phyloP scores from a whole-genome alignment of 495 filamentous ascomycete species.

The Hyaloscypha variabilis region DNA sequence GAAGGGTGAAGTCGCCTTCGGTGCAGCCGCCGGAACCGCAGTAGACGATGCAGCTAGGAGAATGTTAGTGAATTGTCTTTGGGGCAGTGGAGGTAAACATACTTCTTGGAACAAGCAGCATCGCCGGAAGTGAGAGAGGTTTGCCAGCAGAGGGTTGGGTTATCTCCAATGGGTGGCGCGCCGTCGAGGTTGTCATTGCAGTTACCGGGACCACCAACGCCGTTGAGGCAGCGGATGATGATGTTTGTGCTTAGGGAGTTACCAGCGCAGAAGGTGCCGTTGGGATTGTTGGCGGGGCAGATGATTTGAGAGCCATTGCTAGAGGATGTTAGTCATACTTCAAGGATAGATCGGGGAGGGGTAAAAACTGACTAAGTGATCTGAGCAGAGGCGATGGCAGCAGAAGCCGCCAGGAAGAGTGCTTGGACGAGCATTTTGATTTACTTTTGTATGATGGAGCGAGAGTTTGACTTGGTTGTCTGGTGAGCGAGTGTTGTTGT shows the following conservation, averaged over 20 bases:
- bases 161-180: conserved; percentile 23
- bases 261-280: conserved; percentile 31
- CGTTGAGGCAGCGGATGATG: conserved; percentile 35
- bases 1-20: conserved; percentile 18
- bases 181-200: conserved; percentile 34
- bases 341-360: background rate
- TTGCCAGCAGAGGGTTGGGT: conserved; percentile 29
- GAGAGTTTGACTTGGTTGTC: background rate
- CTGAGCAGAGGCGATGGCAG: conserved; percentile 28
- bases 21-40: conserved; percentile 13
- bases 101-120: conserved; percentile 35
- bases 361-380: conserved; percentile 19
- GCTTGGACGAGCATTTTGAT: conserved; percentile 37
- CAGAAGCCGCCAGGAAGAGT: conserved; percentile 29
- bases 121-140: conserved; percentile 21
- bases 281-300: conserved; percentile 26
- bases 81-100: background rate
- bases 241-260: conserved; percentile 25
- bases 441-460: background rate
- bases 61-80: conserved; percentile 12
- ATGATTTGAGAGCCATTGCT: conserved; percentile 25
- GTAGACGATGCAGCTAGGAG: conserved; percentile 25
- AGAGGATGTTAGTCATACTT: conserved; percentile 8
- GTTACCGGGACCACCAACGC: conserved; percentile 31
- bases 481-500: background rate